Conservation (phyloP, 345 rosid genomes). For the Aquilaria yunnanensis region DNA sequence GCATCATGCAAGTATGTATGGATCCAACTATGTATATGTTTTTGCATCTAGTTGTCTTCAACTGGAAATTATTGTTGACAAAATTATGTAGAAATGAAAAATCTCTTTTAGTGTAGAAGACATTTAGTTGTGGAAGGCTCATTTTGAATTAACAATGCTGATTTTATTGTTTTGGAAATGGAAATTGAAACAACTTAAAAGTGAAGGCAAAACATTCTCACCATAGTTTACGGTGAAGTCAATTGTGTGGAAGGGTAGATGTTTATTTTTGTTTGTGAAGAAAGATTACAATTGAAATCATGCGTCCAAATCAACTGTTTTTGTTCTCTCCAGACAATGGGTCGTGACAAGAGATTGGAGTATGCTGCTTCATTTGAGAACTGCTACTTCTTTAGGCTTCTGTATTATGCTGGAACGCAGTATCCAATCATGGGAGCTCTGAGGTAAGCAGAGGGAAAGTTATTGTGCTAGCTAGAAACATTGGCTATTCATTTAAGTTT, state of each 20-base stretch:
- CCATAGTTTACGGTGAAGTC: no score
- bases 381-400: constrained; percentile 85
- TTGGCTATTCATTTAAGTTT: not conserved
- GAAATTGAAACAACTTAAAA: no score
- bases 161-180: no score
- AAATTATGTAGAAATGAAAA: no score
- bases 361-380: constrained; percentile 83
- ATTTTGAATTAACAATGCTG: no score
- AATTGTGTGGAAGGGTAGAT: no score
- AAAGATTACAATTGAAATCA: no score
- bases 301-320: no score
- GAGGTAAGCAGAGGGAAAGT: constrained; percentile 68
- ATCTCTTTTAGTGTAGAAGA: no score
- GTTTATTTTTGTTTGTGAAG: no score
- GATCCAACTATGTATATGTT: not conserved
- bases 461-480: constrained; percentile 4
- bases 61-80: not conserved
- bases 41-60: not conserved
- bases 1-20: constrained; percentile 88
- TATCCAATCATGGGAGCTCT: constrained; percentile 98
- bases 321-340: constrained; percentile 58
- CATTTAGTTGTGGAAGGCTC: no score
- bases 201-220: no score
- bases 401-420: constrained; percentile 85
- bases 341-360: constrained; percentile 79